Percentiles rank a stretch among this genome's conserved stretches.
These are phyloP conservation scores for Aaosphaeria arxii DNA, from an alignment of 2,329 filamentous ascomycete genomes.

Conservation along the genomic window DNA sequence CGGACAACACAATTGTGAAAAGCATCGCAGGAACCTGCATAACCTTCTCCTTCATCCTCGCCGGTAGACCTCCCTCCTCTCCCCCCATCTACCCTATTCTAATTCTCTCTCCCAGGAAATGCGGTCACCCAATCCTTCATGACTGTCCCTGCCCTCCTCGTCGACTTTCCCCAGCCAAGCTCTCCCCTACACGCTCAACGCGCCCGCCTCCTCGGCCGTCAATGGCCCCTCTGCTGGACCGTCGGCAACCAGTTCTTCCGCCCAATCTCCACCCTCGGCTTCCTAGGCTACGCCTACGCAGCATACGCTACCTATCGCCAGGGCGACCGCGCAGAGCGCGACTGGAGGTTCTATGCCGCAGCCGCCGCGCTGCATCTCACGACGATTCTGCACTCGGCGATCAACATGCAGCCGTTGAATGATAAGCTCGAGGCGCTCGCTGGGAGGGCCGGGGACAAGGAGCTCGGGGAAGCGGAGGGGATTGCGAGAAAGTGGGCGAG, in stretches of 20 bases:
- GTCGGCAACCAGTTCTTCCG: slow-evolving; percentile 52
- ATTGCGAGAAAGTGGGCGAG: slow-evolving; percentile 35
- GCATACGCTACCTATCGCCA: slow-evolving; percentile 36
- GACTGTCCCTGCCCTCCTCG: slow-evolving; percentile 49
- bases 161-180: slow-evolving; percentile 44
- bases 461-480: slow-evolving; percentile 27
- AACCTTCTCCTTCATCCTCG: slow-evolving; percentile 49
- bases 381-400: slow-evolving; percentile 48
- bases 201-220: slow-evolving; percentile 45
- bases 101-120: slow-evolving; percentile 39
- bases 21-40: slow-evolving; percentile 46
- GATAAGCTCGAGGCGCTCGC: slow-evolving; percentile 45
- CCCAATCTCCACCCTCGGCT: slow-evolving; percentile 49
- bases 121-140: slow-evolving; percentile 54
- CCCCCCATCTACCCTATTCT: not conserved
- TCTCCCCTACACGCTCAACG: slow-evolving; percentile 41
- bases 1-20: slow-evolving; percentile 32
- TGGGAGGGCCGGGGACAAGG: slow-evolving; percentile 27
- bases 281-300: slow-evolving; percentile 48
- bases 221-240: slow-evolving; percentile 52
- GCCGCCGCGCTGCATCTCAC: slow-evolving; percentile 45
- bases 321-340: slow-evolving; percentile 30
- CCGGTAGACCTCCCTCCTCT: slow-evolving; percentile 32
- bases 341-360: slow-evolving; percentile 46
- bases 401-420: slow-evolving; percentile 53